Base-by-base conservation (phyloP, 1,139 yeast species). In the Debaryomycetaceae sp. region DNA sequence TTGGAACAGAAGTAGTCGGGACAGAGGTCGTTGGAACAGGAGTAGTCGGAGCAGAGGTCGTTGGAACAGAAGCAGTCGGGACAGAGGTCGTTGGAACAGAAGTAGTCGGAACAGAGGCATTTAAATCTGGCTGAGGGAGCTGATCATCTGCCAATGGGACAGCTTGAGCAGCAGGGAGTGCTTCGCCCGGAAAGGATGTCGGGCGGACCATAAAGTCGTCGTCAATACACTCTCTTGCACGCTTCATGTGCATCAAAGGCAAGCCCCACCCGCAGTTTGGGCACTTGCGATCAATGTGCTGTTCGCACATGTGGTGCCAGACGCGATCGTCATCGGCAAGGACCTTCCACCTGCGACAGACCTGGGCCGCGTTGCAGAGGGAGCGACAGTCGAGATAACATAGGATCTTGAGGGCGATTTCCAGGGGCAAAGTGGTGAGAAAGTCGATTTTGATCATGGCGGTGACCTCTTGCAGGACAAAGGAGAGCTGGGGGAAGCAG, bases 211-310 rank as follows among this genome's bases (percentile, higher is more conserved):
- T 41, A 20, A 41, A 43, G 26, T 58, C 55, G 10, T 55, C 58
- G 16, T 47, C 58, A 19, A 44, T 36, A 39, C 57, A 54, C 43
- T 70, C 78, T 37, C 83, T 58, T 5, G 82, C 78, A 37, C 82
- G 61, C 46, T 77, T 78, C 78, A 80, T 80, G 43, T 78, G 85
- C 73, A 90, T 72, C 36, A 90, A 59, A 3, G 98, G 98, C 41
- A 90, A 63, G 4, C 98, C 98, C 98, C 98, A 90, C 8, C 98
- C 98, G 61, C 98, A 90, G 49, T 83, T 85, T 26, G 96, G 95
- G 55, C 98, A 90, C 52, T 90, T 90, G 35, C 94, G 67, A 54
- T 90, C 98, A 34, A 90, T 90, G 51, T 90, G 98, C 53, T 90
- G 98, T 51, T 86, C 95, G 52, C 98, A 90, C 90, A 90, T 80